phyloP scores from a whole-genome alignment of 2,329 filamentous ascomycete species.

The Neofusicoccum laricinum region DNA sequence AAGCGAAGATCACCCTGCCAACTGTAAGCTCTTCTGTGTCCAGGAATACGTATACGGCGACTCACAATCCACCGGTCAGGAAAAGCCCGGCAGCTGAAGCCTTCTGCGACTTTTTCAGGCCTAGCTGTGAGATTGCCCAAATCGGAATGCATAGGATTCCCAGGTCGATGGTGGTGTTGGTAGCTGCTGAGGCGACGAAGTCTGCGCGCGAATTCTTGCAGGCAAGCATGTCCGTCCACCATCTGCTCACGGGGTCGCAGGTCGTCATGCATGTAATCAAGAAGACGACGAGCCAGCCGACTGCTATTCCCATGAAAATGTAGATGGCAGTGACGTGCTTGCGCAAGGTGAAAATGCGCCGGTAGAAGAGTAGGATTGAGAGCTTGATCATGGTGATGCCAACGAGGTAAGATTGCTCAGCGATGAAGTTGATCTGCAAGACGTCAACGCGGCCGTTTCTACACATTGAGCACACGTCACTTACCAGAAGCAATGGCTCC shows the following conservation, averaged over 20 bases:
- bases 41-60: not conserved
- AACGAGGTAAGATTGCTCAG: conserved; percentile 28
- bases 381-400: conserved; percentile 29
- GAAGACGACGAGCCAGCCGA: conserved; percentile 27
- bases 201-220: not conserved
- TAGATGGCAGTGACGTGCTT: conserved; percentile 25
- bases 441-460: not conserved
- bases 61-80: not conserved
- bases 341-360: conserved; percentile 26
- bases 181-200: not conserved
- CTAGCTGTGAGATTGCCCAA: not conserved
- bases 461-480: not conserved
- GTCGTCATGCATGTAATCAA: conserved; percentile 27
- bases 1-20: not conserved
- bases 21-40: not conserved
- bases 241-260: conserved; percentile 26
- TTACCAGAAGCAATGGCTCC: not conserved
- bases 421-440: conserved; percentile 26
- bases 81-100: not conserved
- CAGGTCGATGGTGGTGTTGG: not conserved
- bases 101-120: conserved; percentile 1
- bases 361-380: conserved; percentile 30
- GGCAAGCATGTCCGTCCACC: conserved; percentile 4
- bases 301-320: conserved; percentile 22
- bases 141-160: not conserved